These are phyloP conservation scores for Microbotryomycetes sp. DNA, from an alignment of 1,284 basidiomycete species.

Conservation along the genomic window DNA sequence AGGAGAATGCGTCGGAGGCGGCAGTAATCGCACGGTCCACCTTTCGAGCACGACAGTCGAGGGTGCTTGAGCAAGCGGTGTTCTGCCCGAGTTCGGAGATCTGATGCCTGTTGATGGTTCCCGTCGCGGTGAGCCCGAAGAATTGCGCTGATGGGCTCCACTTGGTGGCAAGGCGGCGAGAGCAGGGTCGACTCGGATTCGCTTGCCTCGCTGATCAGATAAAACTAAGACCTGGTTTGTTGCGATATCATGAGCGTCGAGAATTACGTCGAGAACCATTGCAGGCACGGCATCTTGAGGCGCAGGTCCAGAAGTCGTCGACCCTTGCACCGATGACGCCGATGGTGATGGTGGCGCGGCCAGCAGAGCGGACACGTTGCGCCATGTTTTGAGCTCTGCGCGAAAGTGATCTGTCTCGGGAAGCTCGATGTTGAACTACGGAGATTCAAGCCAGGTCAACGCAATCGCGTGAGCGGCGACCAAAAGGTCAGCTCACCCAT, in stretches of 20 bases:
- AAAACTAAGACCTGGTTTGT: constrained; percentile 39
- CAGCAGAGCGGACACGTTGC: constrained; percentile 36
- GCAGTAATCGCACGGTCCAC: constrained; percentile 30
- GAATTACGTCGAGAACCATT: constrained; percentile 41
- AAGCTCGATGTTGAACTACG: constrained; percentile 44
- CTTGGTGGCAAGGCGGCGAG: background rate
- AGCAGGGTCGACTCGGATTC: constrained; percentile 25
- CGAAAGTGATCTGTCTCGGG: constrained; percentile 41
- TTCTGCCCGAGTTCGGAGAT: background rate
- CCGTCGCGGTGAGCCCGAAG: background rate
- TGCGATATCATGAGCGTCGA: constrained; percentile 38
- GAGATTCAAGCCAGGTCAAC: background rate
- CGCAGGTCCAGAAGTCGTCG: background rate
- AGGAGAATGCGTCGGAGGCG: constrained; percentile 10
- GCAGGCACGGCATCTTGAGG: constrained; percentile 32
- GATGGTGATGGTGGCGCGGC: constrained; percentile 1
- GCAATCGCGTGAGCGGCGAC: too few species aligned
- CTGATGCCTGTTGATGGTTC: background rate
- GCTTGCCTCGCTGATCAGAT: constrained; percentile 25
- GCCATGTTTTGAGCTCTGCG: constrained; percentile 41
- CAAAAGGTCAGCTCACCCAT: constrained; percentile 18
- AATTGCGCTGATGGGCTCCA: background rate
- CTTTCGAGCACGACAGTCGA: constrained; percentile 34
- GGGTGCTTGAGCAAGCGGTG: background rate
- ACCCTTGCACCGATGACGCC: constrained; percentile 4